A percentile compares a stretch with the other conserved stretches of the same genome.
phyloP scores from a whole-genome alignment of 768 basidiomycete genomes.

The Tylopilus cervinicoccineus region DNA sequence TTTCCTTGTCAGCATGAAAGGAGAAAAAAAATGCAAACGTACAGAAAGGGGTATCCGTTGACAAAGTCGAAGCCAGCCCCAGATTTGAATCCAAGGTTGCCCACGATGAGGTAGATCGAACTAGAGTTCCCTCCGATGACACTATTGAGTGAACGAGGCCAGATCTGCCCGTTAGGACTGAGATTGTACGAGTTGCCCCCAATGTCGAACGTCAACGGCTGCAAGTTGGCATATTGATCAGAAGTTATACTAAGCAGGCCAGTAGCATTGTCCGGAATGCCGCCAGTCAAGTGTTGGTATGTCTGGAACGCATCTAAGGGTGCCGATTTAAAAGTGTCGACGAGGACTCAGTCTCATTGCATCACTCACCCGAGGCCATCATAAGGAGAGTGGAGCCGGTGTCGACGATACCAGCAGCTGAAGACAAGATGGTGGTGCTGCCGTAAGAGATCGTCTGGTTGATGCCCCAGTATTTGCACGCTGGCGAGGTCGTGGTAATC shows the following conservation, averaged over 20 bases:
- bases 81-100: slow-evolving; percentile 10
- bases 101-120: slow-evolving; percentile 29
- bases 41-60: slow-evolving; percentile 18
- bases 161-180: slow-evolving; percentile 30
- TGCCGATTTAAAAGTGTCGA: neutral
- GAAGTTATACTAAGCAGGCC: neutral
- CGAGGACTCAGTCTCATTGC: no score
- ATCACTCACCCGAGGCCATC: slow-evolving; percentile 19
- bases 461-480: slow-evolving; percentile 32
- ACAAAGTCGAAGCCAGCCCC: slow-evolving; percentile 19
- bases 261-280: neutral
- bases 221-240: neutral
- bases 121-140: slow-evolving; percentile 22
- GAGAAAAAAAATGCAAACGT: neutral
- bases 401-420: slow-evolving; percentile 32
- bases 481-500: slow-evolving; percentile 24
- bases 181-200: slow-evolving; percentile 7
- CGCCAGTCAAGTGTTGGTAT: neutral
- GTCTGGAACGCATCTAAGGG: neutral
- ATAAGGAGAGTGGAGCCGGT: slow-evolving; percentile 29
- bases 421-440: slow-evolving; percentile 14
- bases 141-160: slow-evolving; percentile 32
- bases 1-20: neutral
- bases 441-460: slow-evolving; percentile 33
- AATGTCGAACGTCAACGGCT: neutral